Evolutionary conservation across 805 yeast genomes (phyloP).

Genomic region (Candida multigemmis): DNA sequence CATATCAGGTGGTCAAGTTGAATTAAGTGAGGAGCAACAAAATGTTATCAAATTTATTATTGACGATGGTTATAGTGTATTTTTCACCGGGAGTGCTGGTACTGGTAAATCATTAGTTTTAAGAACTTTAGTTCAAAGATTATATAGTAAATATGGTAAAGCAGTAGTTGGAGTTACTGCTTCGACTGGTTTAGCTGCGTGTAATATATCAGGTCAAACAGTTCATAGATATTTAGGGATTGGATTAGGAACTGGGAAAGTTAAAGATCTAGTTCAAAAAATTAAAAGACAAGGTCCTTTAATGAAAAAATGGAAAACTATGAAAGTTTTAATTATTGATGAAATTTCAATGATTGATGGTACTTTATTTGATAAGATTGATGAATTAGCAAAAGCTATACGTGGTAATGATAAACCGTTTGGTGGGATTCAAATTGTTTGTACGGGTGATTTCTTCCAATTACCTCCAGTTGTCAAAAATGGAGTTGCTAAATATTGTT

Average conservation of each 20-base stretch:
- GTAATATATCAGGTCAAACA: constrained; percentile 86
- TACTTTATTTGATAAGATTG: constrained; percentile 62
- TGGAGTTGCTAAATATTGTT: constrained; percentile 47
- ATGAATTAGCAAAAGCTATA: constrained; percentile 52
- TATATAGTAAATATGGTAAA: constrained; percentile 33
- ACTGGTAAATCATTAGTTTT: constrained; percentile 76
- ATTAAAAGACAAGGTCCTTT: constrained; percentile 39
- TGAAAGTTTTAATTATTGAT: constrained; percentile 74
- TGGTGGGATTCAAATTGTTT: constrained; percentile 86
- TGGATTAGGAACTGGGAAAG: constrained; percentile 62
- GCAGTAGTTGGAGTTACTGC: constrained; percentile 79
- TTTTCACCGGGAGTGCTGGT: constrained; percentile 82
- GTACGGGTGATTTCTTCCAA: constrained; percentile 96
- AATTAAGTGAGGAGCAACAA: constrained; percentile 32
- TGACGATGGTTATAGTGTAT: constrained; percentile 42
- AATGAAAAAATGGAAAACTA: constrained; percentile 51
- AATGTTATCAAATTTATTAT: constrained; percentile 44
- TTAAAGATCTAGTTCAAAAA: constrained; percentile 33
- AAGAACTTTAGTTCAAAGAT: constrained; percentile 49
- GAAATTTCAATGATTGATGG: constrained; percentile 95
- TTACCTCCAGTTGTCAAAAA: constrained; percentile 74
- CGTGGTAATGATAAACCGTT: constrained; percentile 57
- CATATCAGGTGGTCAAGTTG: no score
- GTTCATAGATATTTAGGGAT: constrained; percentile 80
- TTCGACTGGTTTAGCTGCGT: constrained; percentile 93